Evolutionary conservation across 179 eudicot genomes (phyloP), one percentile per base, ranked within the genome.

Genomic region (Amaranthus tricolor): DNA sequence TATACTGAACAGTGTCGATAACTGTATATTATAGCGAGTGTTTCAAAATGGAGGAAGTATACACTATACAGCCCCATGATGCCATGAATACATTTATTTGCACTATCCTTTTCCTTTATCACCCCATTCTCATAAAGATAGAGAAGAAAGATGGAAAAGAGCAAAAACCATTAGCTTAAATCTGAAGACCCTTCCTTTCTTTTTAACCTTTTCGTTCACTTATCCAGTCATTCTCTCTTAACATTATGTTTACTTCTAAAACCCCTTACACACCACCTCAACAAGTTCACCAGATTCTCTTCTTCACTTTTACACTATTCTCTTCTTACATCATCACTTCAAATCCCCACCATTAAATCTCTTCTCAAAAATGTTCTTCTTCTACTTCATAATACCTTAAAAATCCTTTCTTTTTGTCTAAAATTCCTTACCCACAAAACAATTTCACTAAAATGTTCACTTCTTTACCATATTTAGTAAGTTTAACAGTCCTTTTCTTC

Each of bases 141-240:
- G 48, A 82, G 66, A 67, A 76, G 47, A 64, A 63, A 49, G 44
- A 68, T 77, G 76, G 77, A 68, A 40, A 79, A 86, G 87, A 82
- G 84, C 76, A 65, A 60, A 63, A 77, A 78, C 86, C 88, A 79
- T 85, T 89, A 84, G 85, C 88, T 89, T 88, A 87, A 85, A 74
- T 73, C 85, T 83, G 80, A 88, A 89, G 86, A 74, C 89, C 89
- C 88, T 79, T 81, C 72, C 72, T n/a, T 66, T 74, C 47, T 44
- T 15, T 47, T 65, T 31, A 31, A 31, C 40, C 40, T 31, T 31
- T n/a, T n/a, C 24, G 24, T 61, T n/a, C 50, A 24, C 61, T 68
- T 31, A 31, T 31, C 40, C 40, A 31, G 40, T 31, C 40, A 31
- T 63, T 54, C 6, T 50, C 47, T 55, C 9, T 43, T 44, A 40